phyloP scores from a whole-genome alignment of 345 rosid genomes.

The Brassica napus region Da-Ae NC_063440.1:23863001-23863500 shows the following conservation, averaged over 20 bases:
- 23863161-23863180: conserved; percentile 10
- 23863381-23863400: conserved; percentile 14
- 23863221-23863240: conserved; percentile 30
- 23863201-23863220: conserved; percentile 1
- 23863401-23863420: conserved; percentile 24
- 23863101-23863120: conserved; percentile 36
- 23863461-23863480: conserved; percentile 9
- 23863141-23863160: conserved; percentile 28
- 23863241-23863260: conserved; percentile 19
- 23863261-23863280: conserved; percentile 26
- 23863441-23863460: conserved; percentile 15
- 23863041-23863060: conserved; percentile 39
- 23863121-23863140: conserved; percentile 31
- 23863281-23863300: conserved; percentile 26
- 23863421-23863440: not conserved
- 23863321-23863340: conserved; percentile 30
- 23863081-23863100: conserved; percentile 44
- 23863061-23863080: conserved; percentile 41
- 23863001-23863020: not conserved
- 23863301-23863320: conserved; percentile 26
- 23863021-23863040: conserved; percentile 35
- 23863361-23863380: conserved; percentile 13
- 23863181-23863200: conserved; percentile 26
- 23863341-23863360: conserved; percentile 13
- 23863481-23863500: conserved; percentile 26